These are phyloP conservation scores for Epichloe festucae DNA, from an alignment of 2,329 filamentous ascomycete species.

Conservation along the genomic window DNA sequence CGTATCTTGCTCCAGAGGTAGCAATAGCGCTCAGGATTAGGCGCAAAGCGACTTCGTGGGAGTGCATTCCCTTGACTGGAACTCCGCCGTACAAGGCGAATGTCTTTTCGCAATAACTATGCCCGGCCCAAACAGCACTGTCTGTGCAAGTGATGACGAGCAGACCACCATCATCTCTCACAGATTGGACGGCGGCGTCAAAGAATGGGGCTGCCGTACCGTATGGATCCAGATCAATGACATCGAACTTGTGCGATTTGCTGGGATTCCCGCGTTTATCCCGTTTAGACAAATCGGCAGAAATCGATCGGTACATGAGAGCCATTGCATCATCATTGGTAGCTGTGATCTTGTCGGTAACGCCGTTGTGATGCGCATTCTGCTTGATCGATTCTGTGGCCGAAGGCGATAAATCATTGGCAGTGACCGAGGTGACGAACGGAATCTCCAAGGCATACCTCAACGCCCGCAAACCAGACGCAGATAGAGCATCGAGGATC, in stretches of 20 bases:
- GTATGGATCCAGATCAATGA: slow-evolving; percentile 94
- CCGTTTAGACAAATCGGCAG: slow-evolving; percentile 33
- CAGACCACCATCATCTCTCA: slow-evolving; percentile 73
- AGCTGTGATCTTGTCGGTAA: slow-evolving; percentile 57
- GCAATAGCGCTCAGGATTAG: slow-evolving; percentile 76
- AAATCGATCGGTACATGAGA: slow-evolving; percentile 74
- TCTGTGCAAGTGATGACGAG: slow-evolving; percentile 96
- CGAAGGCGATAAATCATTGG: slow-evolving; percentile 73
- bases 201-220: slow-evolving; percentile 88
- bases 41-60: slow-evolving; percentile 80
- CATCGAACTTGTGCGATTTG: slow-evolving; percentile 56
- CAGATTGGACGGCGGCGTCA: slow-evolving; percentile 75
- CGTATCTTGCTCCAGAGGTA: slow-evolving; percentile 69
- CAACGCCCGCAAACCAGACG: slow-evolving; percentile 79
- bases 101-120: slow-evolving; percentile 87
- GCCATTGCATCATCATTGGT: slow-evolving; percentile 72
- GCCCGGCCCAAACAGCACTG: slow-evolving; percentile 86
- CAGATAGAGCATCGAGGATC: slow-evolving; percentile 91
- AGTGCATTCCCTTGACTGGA: slow-evolving; percentile 71
- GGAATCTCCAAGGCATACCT: slow-evolving; percentile 88
- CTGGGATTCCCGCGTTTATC: slow-evolving; percentile 26
- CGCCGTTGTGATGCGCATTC: slow-evolving; percentile 73
- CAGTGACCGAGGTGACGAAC: slow-evolving; percentile 66
- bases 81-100: slow-evolving; percentile 88
- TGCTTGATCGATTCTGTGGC: slow-evolving; percentile 70